A percentile compares a stretch with the other conserved stretches of the same genome.
Conservation (phyloP, 208 protist genomes). For the Herpetomonas tarakana region DNA sequence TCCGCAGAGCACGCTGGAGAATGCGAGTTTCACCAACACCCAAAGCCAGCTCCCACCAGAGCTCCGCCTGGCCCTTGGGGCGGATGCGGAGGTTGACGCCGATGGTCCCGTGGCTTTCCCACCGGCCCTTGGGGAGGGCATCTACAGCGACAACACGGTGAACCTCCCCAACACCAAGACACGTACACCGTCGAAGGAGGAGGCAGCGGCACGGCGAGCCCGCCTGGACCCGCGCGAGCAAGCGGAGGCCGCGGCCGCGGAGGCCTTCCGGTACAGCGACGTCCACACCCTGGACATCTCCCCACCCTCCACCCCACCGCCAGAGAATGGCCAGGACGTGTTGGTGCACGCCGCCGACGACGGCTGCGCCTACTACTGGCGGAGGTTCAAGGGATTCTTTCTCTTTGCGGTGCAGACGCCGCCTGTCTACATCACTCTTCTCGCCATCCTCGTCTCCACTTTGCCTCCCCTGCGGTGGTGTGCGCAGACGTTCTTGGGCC, state of each 20-base stretch:
- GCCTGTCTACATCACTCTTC: conserved; percentile 19
- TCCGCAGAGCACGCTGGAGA: neutral
- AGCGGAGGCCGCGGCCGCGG: neutral
- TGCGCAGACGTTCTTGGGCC: conserved; percentile 15
- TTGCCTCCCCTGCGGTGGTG: conserved; percentile 34
- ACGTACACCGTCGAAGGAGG: no score
- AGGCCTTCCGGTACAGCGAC: neutral
- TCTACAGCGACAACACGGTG: neutral
- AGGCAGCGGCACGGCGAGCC: neutral
- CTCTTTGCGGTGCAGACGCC: conserved; percentile 15
- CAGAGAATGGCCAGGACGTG: conserved; percentile 5
- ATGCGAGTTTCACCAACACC: no score
- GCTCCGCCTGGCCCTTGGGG: no score
- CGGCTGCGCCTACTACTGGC: conserved; percentile 10
- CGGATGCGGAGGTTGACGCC: neutral
- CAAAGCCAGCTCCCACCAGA: neutral
- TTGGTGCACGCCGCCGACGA: conserved; percentile 15
- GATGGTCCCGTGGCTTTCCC: neutral
- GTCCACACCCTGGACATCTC: neutral
- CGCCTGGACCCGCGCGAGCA: neutral
- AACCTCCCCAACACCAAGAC: neutral
- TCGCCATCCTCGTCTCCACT: conserved; percentile 35
- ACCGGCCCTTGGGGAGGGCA: neutral
- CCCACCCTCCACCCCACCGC: neutral
- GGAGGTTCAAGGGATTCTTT: conserved; percentile 3